Evolutionary conservation across 1,284 basidiomycete genomes (phyloP).

Genomic region (Ustilago crameri): DNA sequence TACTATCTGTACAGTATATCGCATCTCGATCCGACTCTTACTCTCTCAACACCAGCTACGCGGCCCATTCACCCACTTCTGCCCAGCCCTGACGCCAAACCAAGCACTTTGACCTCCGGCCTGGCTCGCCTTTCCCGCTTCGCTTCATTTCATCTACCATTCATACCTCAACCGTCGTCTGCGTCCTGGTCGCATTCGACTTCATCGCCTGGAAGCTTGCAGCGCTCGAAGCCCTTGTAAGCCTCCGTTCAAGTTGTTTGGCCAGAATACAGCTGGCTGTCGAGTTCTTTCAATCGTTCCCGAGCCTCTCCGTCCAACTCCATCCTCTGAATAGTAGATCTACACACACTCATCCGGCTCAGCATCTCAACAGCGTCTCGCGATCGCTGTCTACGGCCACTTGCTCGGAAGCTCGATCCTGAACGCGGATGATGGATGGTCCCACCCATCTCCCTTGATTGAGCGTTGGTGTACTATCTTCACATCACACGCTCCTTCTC

Average conservation of each 20-base stretch:
- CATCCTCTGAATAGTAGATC: neutral
- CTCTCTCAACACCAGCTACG: slow-evolving; percentile 3
- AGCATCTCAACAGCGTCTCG: neutral
- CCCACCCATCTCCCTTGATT: slow-evolving; percentile 18
- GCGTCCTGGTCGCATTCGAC: neutral
- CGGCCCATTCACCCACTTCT: neutral
- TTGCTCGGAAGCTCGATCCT: neutral
- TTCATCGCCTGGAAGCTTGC: neutral
- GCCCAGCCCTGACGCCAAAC: neutral
- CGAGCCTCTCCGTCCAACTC: too few species aligned
- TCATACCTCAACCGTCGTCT: neutral
- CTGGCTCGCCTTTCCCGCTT: neutral
- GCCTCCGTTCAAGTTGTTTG: neutral
- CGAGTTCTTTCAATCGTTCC: neutral
- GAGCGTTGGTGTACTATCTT: slow-evolving; percentile 33
- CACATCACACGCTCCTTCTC: slow-evolving; percentile 30
- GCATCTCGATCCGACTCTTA: too few species aligned
- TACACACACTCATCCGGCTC: neutral
- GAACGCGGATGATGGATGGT: slow-evolving; percentile 34
- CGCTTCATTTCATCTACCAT: neutral
- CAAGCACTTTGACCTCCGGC: neutral
- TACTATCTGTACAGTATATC: too few species aligned
- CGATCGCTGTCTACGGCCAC: neutral
- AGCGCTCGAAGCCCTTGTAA: slow-evolving; percentile 1
- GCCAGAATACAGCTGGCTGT: neutral